Base-by-base conservation (phyloP, 345 rosid species). In the Linum trigynum region DNA sequence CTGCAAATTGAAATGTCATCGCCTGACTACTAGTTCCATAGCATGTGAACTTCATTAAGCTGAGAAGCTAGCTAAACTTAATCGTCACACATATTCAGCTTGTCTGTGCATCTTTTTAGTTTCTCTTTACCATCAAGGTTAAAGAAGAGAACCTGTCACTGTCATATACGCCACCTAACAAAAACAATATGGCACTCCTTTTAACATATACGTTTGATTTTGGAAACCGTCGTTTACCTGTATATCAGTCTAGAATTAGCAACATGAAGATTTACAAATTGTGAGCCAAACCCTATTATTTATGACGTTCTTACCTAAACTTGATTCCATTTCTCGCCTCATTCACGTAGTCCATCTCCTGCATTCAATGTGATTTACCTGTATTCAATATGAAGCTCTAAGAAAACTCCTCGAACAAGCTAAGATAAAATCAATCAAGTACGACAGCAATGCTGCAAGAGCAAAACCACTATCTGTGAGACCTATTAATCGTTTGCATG, bases 341-440 rank as follows among this genome's bases (percentile, higher is more conserved):
- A 68, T 81, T 89, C 71, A 71, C 71, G 76, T 92, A 92, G 79
- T 92, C 92, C 91, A 92, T 84, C 98, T 92, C 98, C 98, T 92
- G 97, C 97, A 92, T 89, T 87, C 89, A 92, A 92, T 81, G 83
- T 81, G 97, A 92, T 86, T 81, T 81, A 83, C 97, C 96, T 89
- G 97, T 89, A 86, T 86, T 92, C 98, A 89, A 87, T 92, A 82
- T 79, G 78, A 87, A 92, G 84, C 79, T 79, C 90, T 87, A 92
- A 89, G 97, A 80, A 77, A 77, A 83, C 79, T 83, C 84, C 76
- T 73, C 74, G 74, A 69, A 64, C 41, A 75, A 72, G 76, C 37
- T 56, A 62, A 64, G 61, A 58, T 2, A 45, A 45, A 45, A 8
- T 1, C 2, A 45, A 45, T 45, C 12, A 45, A 45, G 51, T 45